A percentile compares a stretch with the other conserved stretches of the same genome.
Evolutionary conservation across 805 yeast genomes (phyloP).

Genomic region (Candida ipomoeae): DNA sequence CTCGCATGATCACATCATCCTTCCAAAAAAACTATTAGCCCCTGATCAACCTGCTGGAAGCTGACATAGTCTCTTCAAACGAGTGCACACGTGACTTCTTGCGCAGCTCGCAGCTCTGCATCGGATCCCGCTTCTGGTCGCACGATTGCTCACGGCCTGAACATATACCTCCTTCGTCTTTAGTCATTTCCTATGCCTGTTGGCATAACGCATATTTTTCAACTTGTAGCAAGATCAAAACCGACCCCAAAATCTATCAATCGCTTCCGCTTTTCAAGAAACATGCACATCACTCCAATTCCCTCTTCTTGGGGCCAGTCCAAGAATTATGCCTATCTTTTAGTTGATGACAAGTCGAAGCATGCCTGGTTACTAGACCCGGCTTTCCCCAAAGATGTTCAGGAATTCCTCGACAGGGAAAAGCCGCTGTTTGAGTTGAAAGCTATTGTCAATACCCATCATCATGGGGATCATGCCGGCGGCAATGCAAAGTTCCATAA

Average conservation of each 20-base stretch:
- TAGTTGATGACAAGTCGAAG: conserved; percentile 62
- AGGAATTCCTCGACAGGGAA: conserved; percentile 40
- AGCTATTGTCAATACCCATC: conserved; percentile 92
- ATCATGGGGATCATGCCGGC: conserved; percentile 92
- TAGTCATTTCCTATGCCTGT: conserved; percentile 2
- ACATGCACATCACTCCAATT: conserved; percentile 77
- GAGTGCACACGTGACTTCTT: not conserved
- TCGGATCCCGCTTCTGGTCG: not conserved
- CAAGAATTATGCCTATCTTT: conserved; percentile 82
- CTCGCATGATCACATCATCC: too few species aligned
- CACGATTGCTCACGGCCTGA: conserved; percentile 3
- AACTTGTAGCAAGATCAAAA: not conserved
- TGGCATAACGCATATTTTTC: conserved; percentile 2
- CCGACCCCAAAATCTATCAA: not conserved
- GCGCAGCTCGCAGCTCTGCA: not conserved
- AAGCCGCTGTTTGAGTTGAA: conserved; percentile 47
- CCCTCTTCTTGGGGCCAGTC: conserved; percentile 96
- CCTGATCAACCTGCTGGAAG: not conserved
- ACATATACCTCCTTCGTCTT: not conserved
- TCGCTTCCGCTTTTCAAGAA: conserved; percentile 2
- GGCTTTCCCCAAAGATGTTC: conserved; percentile 72
- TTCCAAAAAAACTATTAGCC: too few species aligned
- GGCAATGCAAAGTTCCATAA: conserved; percentile 58
- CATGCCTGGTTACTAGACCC: conserved; percentile 88
- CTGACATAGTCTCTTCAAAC: not conserved